Evolutionary conservation across 176 grass and related monocot genomes (phyloP).

Genomic region (Phragmites australis): DNA sequence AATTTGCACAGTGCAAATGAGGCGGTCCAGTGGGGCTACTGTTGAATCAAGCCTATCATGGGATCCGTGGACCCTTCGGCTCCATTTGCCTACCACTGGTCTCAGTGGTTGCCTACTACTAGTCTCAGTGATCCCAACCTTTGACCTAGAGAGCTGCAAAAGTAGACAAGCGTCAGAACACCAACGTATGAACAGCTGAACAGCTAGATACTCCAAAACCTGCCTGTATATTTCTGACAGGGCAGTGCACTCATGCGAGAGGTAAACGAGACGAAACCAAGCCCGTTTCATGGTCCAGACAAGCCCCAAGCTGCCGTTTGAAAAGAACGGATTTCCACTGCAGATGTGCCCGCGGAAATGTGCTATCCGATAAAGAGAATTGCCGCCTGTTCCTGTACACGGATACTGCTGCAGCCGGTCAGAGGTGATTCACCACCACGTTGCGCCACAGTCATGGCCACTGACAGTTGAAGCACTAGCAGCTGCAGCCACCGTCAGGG

Average conservation of each 20-base stretch:
- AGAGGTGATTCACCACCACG: not conserved
- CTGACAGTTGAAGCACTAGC: not conserved
- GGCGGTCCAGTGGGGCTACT: not conserved
- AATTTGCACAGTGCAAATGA: no score
- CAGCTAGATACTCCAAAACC: not conserved
- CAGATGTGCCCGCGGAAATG: not conserved
- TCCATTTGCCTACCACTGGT: not conserved
- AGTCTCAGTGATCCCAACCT: conserved; percentile 36
- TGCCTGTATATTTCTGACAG: not conserved
- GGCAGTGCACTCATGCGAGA: not conserved
- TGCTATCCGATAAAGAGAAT: not conserved
- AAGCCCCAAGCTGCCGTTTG: not conserved
- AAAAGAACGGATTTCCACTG: not conserved
- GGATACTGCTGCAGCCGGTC: not conserved
- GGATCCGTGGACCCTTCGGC: not conserved
- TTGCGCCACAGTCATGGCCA: not conserved
- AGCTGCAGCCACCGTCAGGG: not conserved
- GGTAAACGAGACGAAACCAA: not conserved
- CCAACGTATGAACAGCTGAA: not conserved
- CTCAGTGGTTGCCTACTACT: conserved; percentile 40
- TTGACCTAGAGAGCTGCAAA: not conserved
- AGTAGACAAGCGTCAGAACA: not conserved
- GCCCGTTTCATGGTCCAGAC: not conserved
- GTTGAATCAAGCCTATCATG: conserved; percentile 36
- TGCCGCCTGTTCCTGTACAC: not conserved